phyloP scores from a whole-genome alignment of 345 rosid species.

The Litchi chinensis region DNA sequence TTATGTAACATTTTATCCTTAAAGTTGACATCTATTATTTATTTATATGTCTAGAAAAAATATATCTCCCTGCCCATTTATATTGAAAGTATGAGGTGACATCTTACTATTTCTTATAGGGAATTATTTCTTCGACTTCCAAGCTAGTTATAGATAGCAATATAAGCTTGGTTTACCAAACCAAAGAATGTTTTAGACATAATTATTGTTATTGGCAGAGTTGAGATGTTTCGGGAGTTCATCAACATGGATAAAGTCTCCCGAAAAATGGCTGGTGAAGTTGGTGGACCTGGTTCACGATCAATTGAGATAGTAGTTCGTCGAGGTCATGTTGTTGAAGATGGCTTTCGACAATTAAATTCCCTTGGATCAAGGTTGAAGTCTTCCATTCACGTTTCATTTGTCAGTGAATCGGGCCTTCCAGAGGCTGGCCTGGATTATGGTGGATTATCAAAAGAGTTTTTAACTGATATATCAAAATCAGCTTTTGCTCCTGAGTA shows the following conservation, averaged over 20 bases:
- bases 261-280: slow-evolving; percentile 90
- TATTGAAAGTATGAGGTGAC: slow-evolving; percentile 5
- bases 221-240: slow-evolving; percentile 93
- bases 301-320: slow-evolving; percentile 87
- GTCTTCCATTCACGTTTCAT: slow-evolving; percentile 89
- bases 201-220: slow-evolving; percentile 54
- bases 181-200: slow-evolving; percentile 31
- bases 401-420: slow-evolving; percentile 95
- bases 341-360: slow-evolving; percentile 86
- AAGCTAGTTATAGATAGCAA: background rate
- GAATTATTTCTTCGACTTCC: slow-evolving; percentile 4
- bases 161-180: slow-evolving; percentile 9
- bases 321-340: slow-evolving; percentile 89
- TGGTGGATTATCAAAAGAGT: slow-evolving; percentile 97
- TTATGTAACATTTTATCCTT: background rate
- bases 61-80: background rate
- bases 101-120: background rate
- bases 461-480: slow-evolving; percentile 93
- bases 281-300: slow-evolving; percentile 77
- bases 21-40: background rate
- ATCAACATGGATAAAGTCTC: slow-evolving; percentile 90
- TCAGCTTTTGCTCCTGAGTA: slow-evolving; percentile 92
- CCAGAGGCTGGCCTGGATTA: slow-evolving; percentile 98
- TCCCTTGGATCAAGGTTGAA: slow-evolving; percentile 83
- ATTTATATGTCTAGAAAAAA: background rate